These are phyloP conservation scores for Moringa oleifera DNA, from an alignment of 345 rosid species.

Conservation along the genomic window DNA sequence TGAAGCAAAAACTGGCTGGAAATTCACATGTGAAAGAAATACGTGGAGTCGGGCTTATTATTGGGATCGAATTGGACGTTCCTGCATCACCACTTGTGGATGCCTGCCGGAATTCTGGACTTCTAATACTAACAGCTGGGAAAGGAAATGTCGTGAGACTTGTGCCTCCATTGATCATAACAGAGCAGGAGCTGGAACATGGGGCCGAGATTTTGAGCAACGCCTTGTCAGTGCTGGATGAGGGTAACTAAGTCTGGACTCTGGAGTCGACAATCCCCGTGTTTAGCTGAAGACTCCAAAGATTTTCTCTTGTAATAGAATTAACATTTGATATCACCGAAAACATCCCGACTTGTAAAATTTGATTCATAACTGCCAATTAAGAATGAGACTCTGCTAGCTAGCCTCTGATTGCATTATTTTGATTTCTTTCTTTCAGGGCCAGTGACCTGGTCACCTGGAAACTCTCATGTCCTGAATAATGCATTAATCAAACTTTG, in stretches of 20 bases:
- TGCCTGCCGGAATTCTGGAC: slow-evolving; percentile 71
- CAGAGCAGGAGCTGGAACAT: slow-evolving; percentile 56
- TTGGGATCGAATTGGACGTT: slow-evolving; percentile 75
- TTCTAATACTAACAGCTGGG: slow-evolving; percentile 71
- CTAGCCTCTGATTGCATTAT: too few relatives aligned
- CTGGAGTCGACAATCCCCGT: too few relatives aligned
- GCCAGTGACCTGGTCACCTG: too few relatives aligned
- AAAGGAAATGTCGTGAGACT: slow-evolving; percentile 82
- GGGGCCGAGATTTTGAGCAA: slow-evolving; percentile 55
- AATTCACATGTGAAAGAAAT: slow-evolving; percentile 75
- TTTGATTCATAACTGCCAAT: too few relatives aligned
- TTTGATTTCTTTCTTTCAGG: too few relatives aligned
- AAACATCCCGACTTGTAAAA: too few relatives aligned
- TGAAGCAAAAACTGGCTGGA: slow-evolving; percentile 54
- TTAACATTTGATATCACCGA: too few relatives aligned
- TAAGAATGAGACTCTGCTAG: too few relatives aligned
- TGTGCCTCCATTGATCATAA: slow-evolving; percentile 82
- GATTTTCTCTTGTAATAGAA: too few relatives aligned
- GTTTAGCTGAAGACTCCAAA: too few relatives aligned
- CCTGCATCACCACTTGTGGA: slow-evolving; percentile 57
- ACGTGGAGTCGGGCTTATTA: slow-evolving; percentile 74
- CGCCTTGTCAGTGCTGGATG: slow-evolving; percentile 26
- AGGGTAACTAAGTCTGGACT: not conserved
- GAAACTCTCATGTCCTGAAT: too few relatives aligned
- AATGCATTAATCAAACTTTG: too few relatives aligned